Percentiles rank a stretch among this genome's conserved stretches.
Conservation (phyloP, 1,139 yeast genomes). For the Kodamaea fungicola region DNA sequence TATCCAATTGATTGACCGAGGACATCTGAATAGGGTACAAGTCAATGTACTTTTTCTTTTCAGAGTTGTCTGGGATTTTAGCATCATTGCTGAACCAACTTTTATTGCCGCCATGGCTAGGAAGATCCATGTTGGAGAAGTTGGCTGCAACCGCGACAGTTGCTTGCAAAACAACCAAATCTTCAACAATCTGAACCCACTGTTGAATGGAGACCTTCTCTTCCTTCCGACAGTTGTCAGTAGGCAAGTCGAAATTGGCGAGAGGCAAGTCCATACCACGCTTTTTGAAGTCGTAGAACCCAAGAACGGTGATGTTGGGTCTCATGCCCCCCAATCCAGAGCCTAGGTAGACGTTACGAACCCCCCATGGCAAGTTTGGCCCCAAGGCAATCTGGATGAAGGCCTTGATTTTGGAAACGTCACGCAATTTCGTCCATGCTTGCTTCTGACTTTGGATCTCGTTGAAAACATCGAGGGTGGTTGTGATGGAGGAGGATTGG, state of each 20-base stretch:
- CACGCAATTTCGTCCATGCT: slow-evolving; percentile 84
- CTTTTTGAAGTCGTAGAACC: slow-evolving; percentile 67
- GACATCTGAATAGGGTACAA: slow-evolving; percentile 96
- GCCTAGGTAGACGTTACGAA: slow-evolving; percentile 82
- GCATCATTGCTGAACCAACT: slow-evolving; percentile 6
- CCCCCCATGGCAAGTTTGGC: slow-evolving; percentile 93
- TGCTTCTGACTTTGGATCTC: slow-evolving; percentile 70
- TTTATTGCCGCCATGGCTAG: slow-evolving; percentile 27
- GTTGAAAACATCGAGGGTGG: slow-evolving; percentile 34
- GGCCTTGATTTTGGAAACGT: slow-evolving; percentile 75
- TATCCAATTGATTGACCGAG: slow-evolving; percentile 62
- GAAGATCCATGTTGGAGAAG: slow-evolving; percentile 59
- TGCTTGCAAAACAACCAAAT: slow-evolving; percentile 84
- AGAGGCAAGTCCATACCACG: slow-evolving; percentile 35
- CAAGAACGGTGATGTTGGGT: slow-evolving; percentile 90
- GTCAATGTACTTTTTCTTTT: slow-evolving; percentile 62
- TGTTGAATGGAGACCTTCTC: slow-evolving; percentile 65
- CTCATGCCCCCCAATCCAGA: slow-evolving; percentile 97
- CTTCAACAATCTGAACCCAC: slow-evolving; percentile 93
- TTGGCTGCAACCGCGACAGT: slow-evolving; percentile 94
- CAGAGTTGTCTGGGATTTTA: slow-evolving; percentile 8
- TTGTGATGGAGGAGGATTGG: slow-evolving; percentile 21
- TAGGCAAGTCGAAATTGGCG: slow-evolving; percentile 50
- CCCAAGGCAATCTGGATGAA: slow-evolving; percentile 91
- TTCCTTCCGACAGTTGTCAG: slow-evolving; percentile 76